Evolutionary conservation across 2,329 filamentous ascomycete genomes (phyloP).

Genomic region (Stachybotrys elegans): DNA sequence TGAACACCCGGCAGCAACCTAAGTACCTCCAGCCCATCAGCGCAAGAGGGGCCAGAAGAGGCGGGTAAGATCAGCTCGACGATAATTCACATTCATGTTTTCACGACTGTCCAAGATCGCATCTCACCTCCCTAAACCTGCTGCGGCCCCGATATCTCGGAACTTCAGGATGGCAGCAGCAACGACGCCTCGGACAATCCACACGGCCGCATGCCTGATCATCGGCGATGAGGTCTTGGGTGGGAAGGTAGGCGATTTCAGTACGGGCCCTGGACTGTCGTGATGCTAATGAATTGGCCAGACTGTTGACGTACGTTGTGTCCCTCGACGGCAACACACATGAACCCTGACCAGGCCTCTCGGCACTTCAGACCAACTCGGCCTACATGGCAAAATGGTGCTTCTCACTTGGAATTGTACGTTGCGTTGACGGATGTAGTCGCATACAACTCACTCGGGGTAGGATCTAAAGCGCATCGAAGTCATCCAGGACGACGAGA

Average conservation of each 20-base stretch:
- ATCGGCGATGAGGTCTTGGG: constrained; percentile 97
- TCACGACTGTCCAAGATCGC: constrained; percentile 68
- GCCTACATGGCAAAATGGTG: constrained; percentile 21
- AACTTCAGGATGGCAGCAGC: constrained; percentile 35
- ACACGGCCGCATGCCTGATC: constrained; percentile 86
- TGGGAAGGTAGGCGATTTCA: constrained; percentile 63
- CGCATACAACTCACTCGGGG: background rate
- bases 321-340: too few species aligned
- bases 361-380: constrained; percentile 51
- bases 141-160: too few species aligned
- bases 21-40: too few species aligned
- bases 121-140: constrained; percentile 63
- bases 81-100: too few species aligned
- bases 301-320: constrained; percentile 34
- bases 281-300: constrained; percentile 13
- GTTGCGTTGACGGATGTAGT: constrained; percentile 50
- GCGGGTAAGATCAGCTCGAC: too few species aligned
- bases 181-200: constrained; percentile 60
- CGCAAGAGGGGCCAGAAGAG: too few species aligned
- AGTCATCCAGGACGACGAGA: constrained; percentile 88
- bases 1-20: too few species aligned
- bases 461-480: constrained; percentile 78
- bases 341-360: background rate
- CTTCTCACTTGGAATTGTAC: constrained; percentile 34
- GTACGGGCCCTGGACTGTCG: background rate